Percentiles rank a stretch among this genome's conserved stretches.
These are phyloP conservation scores for Globisporangium cylindrosporum DNA, from an alignment of 352 stramenopile genomes.

Conservation along the genomic window DNA sequence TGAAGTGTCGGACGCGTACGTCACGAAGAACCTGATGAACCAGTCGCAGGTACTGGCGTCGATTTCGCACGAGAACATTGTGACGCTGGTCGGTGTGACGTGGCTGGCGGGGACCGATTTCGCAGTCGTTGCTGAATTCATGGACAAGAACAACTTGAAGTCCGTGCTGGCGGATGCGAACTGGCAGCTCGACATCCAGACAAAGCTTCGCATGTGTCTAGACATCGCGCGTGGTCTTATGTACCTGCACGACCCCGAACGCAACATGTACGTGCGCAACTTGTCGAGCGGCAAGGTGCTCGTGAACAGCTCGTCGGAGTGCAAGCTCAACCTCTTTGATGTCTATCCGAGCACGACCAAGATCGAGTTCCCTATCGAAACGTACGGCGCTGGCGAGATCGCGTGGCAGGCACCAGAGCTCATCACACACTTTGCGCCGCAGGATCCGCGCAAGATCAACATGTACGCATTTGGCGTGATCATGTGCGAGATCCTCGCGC, in stretches of 20 bases:
- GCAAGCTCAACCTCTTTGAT: slow-evolving; percentile 63
- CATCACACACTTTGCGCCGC: slow-evolving; percentile 36
- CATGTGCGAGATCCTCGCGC: slow-evolving; percentile 54
- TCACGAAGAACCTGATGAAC: slow-evolving; percentile 52
- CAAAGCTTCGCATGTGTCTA: slow-evolving; percentile 67
- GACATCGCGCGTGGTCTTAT: slow-evolving; percentile 58
- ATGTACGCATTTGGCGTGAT: slow-evolving; percentile 66
- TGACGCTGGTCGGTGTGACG: slow-evolving; percentile 1
- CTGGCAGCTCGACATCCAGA: slow-evolving; percentile 46
- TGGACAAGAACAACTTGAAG: slow-evolving; percentile 68
- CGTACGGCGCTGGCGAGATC: slow-evolving; percentile 51
- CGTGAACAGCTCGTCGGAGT: slow-evolving; percentile 35
- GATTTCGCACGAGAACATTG: neutral
- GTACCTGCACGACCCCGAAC: slow-evolving; percentile 57
- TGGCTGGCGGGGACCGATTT: slow-evolving; percentile 61
- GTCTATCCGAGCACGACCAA: slow-evolving; percentile 40
- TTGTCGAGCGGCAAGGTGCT: slow-evolving; percentile 61
- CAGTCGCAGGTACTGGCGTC: slow-evolving; percentile 9
- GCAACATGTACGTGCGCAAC: slow-evolving; percentile 41
- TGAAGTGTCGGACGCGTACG: slow-evolving; percentile 49
- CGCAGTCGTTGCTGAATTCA: slow-evolving; percentile 66
- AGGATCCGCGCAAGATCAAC: slow-evolving; percentile 49
- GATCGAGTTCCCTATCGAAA: slow-evolving; percentile 16
- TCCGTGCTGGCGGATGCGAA: slow-evolving; percentile 53
- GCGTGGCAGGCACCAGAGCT: slow-evolving; percentile 55